phyloP scores from a whole-genome alignment of 2,329 filamentous ascomycete genomes.

The Penicillium sp. region DNA sequence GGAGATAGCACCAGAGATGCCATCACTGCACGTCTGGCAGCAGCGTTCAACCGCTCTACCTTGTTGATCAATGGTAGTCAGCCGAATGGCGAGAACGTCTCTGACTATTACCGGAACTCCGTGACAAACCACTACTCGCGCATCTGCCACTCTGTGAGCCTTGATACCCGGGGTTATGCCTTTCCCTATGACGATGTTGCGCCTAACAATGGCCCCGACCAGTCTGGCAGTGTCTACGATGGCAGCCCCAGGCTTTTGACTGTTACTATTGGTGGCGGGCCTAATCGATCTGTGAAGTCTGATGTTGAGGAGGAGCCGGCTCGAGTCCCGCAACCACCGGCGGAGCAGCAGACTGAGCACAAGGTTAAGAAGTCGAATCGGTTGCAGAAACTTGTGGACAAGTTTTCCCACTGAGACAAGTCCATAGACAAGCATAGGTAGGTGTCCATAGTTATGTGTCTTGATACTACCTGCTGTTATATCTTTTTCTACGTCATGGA shows the following conservation, averaged over 20 bases:
- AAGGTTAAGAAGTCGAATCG: neutral
- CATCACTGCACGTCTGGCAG: slow-evolving; percentile 68
- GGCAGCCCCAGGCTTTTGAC: slow-evolving; percentile 54
- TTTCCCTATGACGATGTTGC: slow-evolving; percentile 70
- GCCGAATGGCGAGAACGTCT: slow-evolving; percentile 51
- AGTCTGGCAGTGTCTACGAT: slow-evolving; percentile 61
- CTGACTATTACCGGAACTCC: slow-evolving; percentile 52
- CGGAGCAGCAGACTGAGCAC: neutral
- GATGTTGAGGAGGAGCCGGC: neutral
- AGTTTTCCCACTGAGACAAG: slow-evolving; percentile 10
- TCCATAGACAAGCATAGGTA: neutral
- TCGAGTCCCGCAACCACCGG: neutral
- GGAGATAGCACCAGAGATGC: slow-evolving; percentile 52
- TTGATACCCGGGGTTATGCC: slow-evolving; percentile 62
- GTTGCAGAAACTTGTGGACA: slow-evolving; percentile 11
- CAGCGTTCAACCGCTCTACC: slow-evolving; percentile 71
- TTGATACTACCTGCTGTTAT: neutral
- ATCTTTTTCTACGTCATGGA: neutral
- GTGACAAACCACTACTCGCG: slow-evolving; percentile 65
- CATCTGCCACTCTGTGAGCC: slow-evolving; percentile 59
- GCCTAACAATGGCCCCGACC: slow-evolving; percentile 53
- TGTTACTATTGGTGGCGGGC: slow-evolving; percentile 52
- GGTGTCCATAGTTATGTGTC: too few species aligned
- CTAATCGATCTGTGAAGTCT: slow-evolving; percentile 4
- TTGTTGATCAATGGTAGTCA: slow-evolving; percentile 53